Conservation (phyloP, 768 basidiomycete genomes). For the Boletus rubescentipes region DNA sequence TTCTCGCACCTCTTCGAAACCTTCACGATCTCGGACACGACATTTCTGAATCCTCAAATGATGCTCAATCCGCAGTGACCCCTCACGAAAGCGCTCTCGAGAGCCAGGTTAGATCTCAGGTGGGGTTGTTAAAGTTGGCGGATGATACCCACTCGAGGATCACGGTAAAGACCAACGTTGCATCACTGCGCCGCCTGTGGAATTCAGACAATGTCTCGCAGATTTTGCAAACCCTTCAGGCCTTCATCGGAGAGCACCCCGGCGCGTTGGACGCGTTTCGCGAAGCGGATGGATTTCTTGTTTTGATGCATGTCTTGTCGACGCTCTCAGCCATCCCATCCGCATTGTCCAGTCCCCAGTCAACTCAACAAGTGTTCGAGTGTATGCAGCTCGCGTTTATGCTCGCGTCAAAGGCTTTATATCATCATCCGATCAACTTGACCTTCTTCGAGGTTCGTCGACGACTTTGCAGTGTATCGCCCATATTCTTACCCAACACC, state of each 20-base stretch:
- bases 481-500: background rate
- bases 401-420: constrained; percentile 63
- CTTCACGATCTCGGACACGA: constrained; percentile 48
- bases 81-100: constrained; percentile 2
- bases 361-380: constrained; percentile 46
- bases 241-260: constrained; percentile 63
- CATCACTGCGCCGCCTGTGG: background rate
- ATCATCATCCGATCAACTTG: constrained; percentile 53
- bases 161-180: constrained; percentile 44
- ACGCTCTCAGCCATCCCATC: constrained; percentile 41
- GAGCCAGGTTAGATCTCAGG: constrained; percentile 62
- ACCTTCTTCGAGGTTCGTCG: constrained; percentile 64
- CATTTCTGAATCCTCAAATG: constrained; percentile 4
- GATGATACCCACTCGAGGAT: constrained; percentile 45
- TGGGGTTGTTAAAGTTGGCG: constrained; percentile 67
- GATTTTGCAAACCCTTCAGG: constrained; percentile 66
- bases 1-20: constrained; percentile 58
- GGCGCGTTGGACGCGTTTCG: constrained; percentile 74
- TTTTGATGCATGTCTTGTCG: constrained; percentile 70
- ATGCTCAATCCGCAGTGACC: constrained; percentile 23
- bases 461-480: constrained; percentile 19
- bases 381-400: constrained; percentile 60
- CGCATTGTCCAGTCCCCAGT: constrained; percentile 29
- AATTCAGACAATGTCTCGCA: constrained; percentile 25
- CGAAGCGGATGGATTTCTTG: constrained; percentile 78